A percentile compares a stretch with the other conserved stretches of the same genome.
Conservation (phyloP, 2,329 filamentous ascomycete species). For the Beauveria rudraprayagi region DNA sequence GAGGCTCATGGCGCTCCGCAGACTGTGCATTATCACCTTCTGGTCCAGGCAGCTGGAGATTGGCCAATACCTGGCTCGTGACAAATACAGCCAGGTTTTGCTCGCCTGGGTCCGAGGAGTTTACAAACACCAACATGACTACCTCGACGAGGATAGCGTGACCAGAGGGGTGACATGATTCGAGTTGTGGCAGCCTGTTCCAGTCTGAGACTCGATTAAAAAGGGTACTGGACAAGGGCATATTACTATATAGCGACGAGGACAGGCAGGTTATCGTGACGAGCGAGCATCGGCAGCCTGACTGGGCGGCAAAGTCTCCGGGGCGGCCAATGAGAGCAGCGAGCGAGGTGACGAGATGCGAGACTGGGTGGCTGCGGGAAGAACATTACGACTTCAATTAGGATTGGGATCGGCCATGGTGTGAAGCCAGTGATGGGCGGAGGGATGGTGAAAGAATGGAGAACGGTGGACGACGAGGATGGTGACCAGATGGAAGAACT, state of each 20-base stretch:
- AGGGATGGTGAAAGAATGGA: no score
- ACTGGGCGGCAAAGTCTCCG: constrained; percentile 4
- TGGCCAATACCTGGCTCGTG: neutral
- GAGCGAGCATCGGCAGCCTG: neutral
- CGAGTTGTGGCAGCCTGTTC: neutral
- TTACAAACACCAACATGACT: neutral
- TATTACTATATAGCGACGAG: neutral
- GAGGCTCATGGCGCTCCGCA: neutral
- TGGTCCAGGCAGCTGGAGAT: neutral
- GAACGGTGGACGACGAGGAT: neutral
- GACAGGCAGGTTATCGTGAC: neutral
- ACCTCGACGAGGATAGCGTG: neutral
- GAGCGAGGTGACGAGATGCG: neutral
- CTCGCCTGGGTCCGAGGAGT: neutral
- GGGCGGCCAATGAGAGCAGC: neutral
- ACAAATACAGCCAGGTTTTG: neutral
- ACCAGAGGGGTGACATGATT: neutral
- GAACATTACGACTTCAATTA: neutral
- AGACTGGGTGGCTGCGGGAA: neutral
- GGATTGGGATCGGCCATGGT: neutral
- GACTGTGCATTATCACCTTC: neutral
- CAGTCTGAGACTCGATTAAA: neutral
- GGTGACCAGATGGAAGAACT: no score
- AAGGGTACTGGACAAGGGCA: neutral
- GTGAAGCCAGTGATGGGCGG: neutral